Evolutionary conservation across 495 filamentous ascomycete genomes (phyloP), one percentile per base, ranked within the genome.

Genomic region (Lasiosphaeria hispida): DNA sequence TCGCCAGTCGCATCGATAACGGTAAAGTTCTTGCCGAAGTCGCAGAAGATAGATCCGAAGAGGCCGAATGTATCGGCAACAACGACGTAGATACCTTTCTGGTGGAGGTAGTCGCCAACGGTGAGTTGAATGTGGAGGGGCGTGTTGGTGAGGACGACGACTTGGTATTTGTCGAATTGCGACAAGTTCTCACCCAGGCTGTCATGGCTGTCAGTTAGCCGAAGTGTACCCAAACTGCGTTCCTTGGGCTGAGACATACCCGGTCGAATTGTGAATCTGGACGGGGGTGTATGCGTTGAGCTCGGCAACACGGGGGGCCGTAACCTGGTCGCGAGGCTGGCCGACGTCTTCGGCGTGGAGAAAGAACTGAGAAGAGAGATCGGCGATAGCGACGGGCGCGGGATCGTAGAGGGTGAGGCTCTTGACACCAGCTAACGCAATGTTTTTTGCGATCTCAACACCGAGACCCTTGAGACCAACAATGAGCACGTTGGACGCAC

Each of bases 391-490:
- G 51, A 87, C 84, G 39, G 91, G 88, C n/a, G 86, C 83, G 23
- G 91, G 89, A 67, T 95, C 89, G 75, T 87, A 87, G 44, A 97
- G 81, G 8, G 95, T 96, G 43, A 97, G 80, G 60, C 81, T 85
- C 71, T 85, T 83, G 67, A 85, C 95, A 66, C 95, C 95, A 57
- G 95, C 95, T 62, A 99, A 89, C 35, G 94, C 95, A 69, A 99
- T 90, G 64, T 99, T 97, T 80, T 99, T 99, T 62, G 95, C 93
- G 67, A 99, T 96, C 75, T 99, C 95, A 48, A 96, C 92, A 75
- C 95, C 95, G 35, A 99, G 83, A 15, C 95, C 94, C 70, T 92
- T 91, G 63, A 97, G 75, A 52, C 95, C 95, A 51, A 91, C 89
- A 51, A 99, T 83, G 15, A 99, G 87, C 43, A 99, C 85, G 71